Evolutionary conservation across 2,329 filamentous ascomycete species (phyloP).

Genomic region (Chrysosporium queenslandicum): DNA sequence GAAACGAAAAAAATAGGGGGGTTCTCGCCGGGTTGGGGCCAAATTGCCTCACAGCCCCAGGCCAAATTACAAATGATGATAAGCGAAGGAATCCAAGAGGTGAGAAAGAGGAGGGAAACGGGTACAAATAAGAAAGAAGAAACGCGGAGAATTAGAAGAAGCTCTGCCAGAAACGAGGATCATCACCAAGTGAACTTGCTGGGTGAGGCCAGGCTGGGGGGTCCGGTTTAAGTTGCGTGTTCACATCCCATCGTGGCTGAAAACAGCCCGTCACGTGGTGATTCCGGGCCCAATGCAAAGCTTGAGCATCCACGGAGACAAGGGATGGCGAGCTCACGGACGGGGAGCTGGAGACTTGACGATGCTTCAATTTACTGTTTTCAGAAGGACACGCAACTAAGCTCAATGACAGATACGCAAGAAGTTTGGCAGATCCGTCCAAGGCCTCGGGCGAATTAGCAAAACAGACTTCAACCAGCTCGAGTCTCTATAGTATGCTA

Average conservation of each 20-base stretch:
- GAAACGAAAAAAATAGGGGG: background rate
- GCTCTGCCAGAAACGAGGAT: background rate
- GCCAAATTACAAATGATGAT: constrained; percentile 5
- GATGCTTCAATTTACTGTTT: background rate
- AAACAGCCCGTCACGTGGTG: constrained; percentile 3
- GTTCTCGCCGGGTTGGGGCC: background rate
- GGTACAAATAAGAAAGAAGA: constrained; percentile 3
- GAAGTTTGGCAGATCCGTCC: background rate
- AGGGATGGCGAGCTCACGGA: background rate
- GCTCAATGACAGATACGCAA: background rate
- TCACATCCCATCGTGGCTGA: background rate
- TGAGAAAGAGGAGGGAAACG: background rate
- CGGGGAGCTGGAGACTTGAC: background rate
- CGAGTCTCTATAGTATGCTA: background rate
- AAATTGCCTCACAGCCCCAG: constrained; percentile 5
- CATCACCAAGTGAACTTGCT: too few species aligned
- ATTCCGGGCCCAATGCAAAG: background rate
- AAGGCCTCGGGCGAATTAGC: background rate
- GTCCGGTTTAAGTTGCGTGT: background rate
- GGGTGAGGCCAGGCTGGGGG: background rate
- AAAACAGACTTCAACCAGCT: background rate
- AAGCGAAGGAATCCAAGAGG: constrained; percentile 7
- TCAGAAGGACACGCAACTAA: background rate
- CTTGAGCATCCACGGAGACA: background rate
- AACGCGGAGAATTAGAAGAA: background rate